Evolutionary conservation across 129 eudicot genomes (phyloP), one percentile per base, ranked within the genome.

Genomic region (Apium graveolens): DNA sequence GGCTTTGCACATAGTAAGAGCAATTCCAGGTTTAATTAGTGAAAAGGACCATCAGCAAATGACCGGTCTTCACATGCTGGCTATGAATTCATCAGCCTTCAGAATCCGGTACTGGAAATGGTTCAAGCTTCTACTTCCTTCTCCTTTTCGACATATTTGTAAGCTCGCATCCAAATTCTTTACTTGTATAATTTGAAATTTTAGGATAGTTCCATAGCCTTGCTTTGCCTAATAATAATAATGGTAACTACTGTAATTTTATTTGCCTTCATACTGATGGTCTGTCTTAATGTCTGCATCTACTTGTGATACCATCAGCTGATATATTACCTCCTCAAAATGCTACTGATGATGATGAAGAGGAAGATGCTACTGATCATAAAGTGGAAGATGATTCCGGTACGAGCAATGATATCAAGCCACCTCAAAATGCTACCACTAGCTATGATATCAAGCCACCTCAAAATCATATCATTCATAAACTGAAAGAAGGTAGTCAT

Each of bases 61-160:
- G 85, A 86, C 85, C 11, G 78, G 80, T 42, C 87, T 86, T 76
- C 90, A 86, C 46, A 75, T 79, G 68, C 84, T 86, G 39, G 49
- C 87, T 11, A 55, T 80, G 70, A 86, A 55, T 75, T 78, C 80
- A 48, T 79, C 86, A 39, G 80, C 83, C 5, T 81, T 86, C 80
- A 46, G 13, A 81, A 29, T 27, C 16, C 79, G 76, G 39, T 35
- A 82, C 7, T 16, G 34, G 39, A 44, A 31, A 38, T 63, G 10
- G 13, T 53, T 76, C 32, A 70, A 71, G 75, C 35, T 55, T 29
- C 44, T 82, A 20, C 63, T 82, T 6, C 73, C 27, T 45, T 75
- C 74, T 20, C 42, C 76, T 74, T 18, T 46, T 73, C 53, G 14
- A 62, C 16, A 8, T 11, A 3, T 26, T 26, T 11, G 76, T 49